A percentile compares a stretch with the other conserved stretches of the same genome.
Evolutionary conservation across 2,329 filamentous ascomycete genomes (phyloP).

Genomic region (Pleomassaria siparia): DNA sequence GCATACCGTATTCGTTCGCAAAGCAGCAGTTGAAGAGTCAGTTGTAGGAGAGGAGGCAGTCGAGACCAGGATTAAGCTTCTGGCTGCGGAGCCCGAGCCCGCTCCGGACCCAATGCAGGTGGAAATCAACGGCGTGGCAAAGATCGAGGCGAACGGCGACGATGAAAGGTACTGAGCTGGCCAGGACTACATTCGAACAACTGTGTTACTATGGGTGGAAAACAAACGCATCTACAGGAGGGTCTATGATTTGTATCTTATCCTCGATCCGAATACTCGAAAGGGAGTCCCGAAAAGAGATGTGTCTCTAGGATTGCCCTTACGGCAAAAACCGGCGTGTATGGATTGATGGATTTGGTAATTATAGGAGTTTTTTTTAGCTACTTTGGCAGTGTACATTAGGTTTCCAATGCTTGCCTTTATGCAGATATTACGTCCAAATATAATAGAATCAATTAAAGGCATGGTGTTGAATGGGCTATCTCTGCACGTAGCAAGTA

Average conservation of each 20-base stretch:
- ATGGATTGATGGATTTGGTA: background rate
- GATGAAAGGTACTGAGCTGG: slow-evolving; percentile 12
- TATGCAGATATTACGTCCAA: background rate
- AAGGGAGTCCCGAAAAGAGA: too few species aligned
- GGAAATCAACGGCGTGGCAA: slow-evolving; percentile 19
- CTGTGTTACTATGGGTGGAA: background rate
- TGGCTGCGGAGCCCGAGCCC: slow-evolving; percentile 31
- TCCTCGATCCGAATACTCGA: background rate
- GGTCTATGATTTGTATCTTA: background rate
- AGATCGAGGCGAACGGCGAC: slow-evolving; percentile 27
- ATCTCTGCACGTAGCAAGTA: too few species aligned
- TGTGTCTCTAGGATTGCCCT: too few species aligned
- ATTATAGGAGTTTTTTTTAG: background rate
- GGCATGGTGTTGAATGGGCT: too few species aligned
- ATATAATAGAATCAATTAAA: too few species aligned
- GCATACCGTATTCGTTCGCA: slow-evolving; percentile 80
- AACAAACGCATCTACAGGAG: background rate
- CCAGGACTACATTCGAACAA: background rate
- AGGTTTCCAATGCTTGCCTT: background rate
- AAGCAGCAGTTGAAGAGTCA: slow-evolving; percentile 82
- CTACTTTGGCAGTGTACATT: background rate
- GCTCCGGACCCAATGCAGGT: slow-evolving; percentile 22
- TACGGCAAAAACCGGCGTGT: too few species aligned
- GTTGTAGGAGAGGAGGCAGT: slow-evolving; percentile 60
- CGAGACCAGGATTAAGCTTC: slow-evolving; percentile 46